phyloP scores from a whole-genome alignment of 2,329 filamentous ascomycete species.

The Aspergillus sergii region DNA sequence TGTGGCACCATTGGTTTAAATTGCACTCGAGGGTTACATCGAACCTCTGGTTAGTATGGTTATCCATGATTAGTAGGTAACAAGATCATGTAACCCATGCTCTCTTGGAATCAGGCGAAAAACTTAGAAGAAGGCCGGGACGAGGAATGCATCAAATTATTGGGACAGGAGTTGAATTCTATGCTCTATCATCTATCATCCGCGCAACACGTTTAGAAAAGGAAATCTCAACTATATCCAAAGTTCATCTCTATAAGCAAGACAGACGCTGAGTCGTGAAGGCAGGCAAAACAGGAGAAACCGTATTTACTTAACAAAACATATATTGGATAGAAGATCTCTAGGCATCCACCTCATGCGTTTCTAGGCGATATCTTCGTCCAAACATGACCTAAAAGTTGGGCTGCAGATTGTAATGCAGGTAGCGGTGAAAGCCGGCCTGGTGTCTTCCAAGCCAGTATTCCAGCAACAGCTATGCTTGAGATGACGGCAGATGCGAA shows the following conservation, averaged over 20 bases:
- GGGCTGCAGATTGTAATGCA: constrained; percentile 18
- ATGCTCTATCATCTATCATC: not conserved
- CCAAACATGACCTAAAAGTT: constrained; percentile 21
- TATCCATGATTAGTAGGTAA: too few relatives aligned
- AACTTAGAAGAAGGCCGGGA: not conserved
- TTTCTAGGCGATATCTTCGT: not conserved
- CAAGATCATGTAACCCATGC: not conserved
- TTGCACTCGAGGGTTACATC: too few relatives aligned
- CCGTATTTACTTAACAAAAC: not conserved
- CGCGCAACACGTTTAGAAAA: too few relatives aligned
- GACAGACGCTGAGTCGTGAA: not conserved
- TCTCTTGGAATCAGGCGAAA: not conserved
- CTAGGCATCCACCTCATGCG: not conserved
- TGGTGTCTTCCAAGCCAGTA: constrained; percentile 36
- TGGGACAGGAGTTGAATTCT: not conserved
- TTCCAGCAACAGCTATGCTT: constrained; percentile 30
- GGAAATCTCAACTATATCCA: not conserved
- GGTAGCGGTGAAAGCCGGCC: constrained; percentile 22
- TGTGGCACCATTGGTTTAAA: not conserved
- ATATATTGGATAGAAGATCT: not conserved
- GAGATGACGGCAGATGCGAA: constrained; percentile 33
- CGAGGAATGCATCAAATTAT: not conserved
- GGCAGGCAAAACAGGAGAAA: not conserved
- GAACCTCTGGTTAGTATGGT: too few relatives aligned
- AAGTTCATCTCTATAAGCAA: not conserved